Percentiles rank a stretch among this genome's conserved stretches.
phyloP scores from a whole-genome alignment of 2,329 filamentous ascomycete genomes.

The Fusarium sp. region DNA sequence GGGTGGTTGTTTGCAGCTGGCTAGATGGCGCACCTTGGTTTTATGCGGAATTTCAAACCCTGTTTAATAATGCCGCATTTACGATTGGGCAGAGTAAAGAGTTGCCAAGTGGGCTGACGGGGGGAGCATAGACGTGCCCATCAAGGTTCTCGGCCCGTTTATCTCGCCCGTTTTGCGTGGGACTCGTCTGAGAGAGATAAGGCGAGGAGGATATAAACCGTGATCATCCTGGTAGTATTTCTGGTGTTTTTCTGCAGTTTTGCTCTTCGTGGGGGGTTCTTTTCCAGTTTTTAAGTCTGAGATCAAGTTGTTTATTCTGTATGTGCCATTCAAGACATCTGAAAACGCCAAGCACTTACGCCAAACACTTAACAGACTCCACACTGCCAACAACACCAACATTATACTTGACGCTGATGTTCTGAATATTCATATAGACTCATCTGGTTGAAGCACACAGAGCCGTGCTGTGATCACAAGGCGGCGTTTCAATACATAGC shows the following conservation, averaged over 20 bases:
- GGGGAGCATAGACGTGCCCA: constrained; percentile 1
- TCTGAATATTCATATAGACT: neutral
- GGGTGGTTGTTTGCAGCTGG: neutral
- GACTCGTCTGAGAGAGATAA: neutral
- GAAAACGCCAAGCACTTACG: neutral
- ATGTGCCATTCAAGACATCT: neutral
- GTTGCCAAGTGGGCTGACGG: neutral
- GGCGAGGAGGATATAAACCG: neutral
- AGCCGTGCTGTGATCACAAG: neutral
- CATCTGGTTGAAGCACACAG: neutral
- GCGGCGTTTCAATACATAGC: neutral
- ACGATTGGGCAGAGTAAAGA: constrained; percentile 6
- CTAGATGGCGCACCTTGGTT: neutral
- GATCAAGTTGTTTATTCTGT: neutral
- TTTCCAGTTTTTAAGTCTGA: neutral
- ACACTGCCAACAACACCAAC: neutral
- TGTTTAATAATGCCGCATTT: constrained; percentile 18
- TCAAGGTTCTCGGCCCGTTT: constrained; percentile 19
- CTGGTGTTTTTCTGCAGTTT: neutral
- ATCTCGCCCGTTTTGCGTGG: neutral
- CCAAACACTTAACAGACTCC: neutral
- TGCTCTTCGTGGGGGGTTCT: neutral
- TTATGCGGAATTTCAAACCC: neutral
- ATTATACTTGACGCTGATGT: neutral
- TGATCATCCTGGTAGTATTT: neutral